Base-by-base conservation (phyloP, 208 protist genomes). In the Kentomonas sorsogonicus region DNA sequence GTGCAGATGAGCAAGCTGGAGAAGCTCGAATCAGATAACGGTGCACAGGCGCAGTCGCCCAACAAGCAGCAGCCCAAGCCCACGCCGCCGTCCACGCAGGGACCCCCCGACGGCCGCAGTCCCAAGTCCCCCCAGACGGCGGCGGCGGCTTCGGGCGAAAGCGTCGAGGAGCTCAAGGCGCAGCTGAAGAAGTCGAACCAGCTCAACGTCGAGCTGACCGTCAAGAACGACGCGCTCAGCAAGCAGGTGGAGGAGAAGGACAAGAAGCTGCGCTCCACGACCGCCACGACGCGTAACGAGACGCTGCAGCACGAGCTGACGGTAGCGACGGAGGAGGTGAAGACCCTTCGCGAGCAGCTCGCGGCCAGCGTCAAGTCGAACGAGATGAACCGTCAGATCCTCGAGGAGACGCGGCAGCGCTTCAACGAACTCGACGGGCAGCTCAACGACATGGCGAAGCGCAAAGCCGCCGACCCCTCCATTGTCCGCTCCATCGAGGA, bases 161-260 rank as follows among this genome's bases (percentile, higher is more conserved):
- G 30, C 38, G 53, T 33, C 25, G 39, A 80, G 11, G 65, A 61
- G 41, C 26, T 80, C 13, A 41, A 66, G 36, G 45, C 60, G 23
- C 47, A 51, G 23, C 62, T 80, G 23, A 31, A 41, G 3, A 40
- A 53, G 13, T 38, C 62, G 2, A 74, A 68, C 3, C 53, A 68
- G 45, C 36, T 74, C 11, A 74, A 74, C 36, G 62, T 65, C 30
- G 67, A 76, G 27, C 52, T 76, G 15, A 54, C 59, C 1, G 20
- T 71, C n/a, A 40, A 50, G 18, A 66, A 65, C 33, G 60, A 48
- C 3, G 26, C 52, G 1, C 44, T 70, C 18, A 54, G 67, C 27
- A 68, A 59, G 27, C 36, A 30, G 33, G 3, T 60, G 7, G 25
- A 53, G 13, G 23, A 13, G 10, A 54, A 44, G n/a, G 0, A 31